Conservation (phyloP, 129 eudicot species). For the Ambrosia trifida region DNA sequence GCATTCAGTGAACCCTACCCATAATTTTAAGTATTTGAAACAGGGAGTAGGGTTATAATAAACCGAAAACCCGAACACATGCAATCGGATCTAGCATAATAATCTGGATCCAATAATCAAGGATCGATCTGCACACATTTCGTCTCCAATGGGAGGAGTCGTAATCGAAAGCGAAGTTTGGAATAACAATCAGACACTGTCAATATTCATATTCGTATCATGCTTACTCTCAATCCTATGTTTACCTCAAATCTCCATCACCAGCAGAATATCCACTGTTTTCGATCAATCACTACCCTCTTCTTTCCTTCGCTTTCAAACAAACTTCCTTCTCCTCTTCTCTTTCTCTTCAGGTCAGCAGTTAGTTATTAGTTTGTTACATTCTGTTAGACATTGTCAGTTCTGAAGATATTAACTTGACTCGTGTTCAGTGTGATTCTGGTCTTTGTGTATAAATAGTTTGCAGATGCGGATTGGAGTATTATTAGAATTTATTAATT, state of each 20-base stretch:
- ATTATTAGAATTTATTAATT: too few species aligned
- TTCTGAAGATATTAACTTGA: too few species aligned
- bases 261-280: constrained; percentile 39
- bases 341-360: constrained; percentile 66
- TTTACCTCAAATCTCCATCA: constrained; percentile 43
- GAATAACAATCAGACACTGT: constrained; percentile 58
- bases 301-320: constrained; percentile 59
- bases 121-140: constrained; percentile 16
- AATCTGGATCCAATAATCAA: constrained; percentile 21
- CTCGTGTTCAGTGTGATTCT: too few species aligned
- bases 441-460: not conserved
- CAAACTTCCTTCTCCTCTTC: constrained; percentile 54
- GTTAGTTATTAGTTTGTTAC: too few species aligned
- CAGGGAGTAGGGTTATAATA: not conserved
- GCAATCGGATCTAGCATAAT: not conserved
- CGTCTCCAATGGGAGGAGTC: constrained; percentile 62
- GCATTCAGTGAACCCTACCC: too few species aligned
- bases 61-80: too few species aligned
- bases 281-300: constrained; percentile 60
- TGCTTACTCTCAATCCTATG: constrained; percentile 58
- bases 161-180: constrained; percentile 69
- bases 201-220: constrained; percentile 54
- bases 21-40: not conserved
- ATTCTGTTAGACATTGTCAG: too few species aligned
- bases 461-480: not conserved